Evolutionary conservation across 345 rosid species (phyloP).

Genomic region (Dimocarpus longan): DNA sequence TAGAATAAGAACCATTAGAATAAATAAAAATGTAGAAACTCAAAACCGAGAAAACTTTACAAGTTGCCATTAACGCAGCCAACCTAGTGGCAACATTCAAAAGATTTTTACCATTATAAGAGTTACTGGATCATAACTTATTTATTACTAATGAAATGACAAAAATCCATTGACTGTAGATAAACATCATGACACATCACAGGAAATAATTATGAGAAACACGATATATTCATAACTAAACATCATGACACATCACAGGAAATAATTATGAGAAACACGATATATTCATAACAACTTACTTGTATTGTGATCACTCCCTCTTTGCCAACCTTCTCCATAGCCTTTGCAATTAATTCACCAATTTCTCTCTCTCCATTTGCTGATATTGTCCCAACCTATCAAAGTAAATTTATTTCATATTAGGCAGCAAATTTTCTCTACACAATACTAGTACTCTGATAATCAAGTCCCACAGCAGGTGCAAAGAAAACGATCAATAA

Average conservation of each 20-base stretch:
- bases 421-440: background rate
- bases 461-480: background rate
- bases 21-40: background rate
- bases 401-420: background rate
- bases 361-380: constrained; percentile 98
- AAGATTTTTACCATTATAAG: background rate
- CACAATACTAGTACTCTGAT: background rate
- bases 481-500: background rate
- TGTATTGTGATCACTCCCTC: constrained; percentile 98
- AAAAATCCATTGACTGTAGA: background rate
- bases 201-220: background rate
- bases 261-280: background rate
- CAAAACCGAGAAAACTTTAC: background rate
- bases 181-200: background rate
- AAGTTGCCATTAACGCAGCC: background rate
- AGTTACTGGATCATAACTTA: background rate
- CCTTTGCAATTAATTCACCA: constrained; percentile 97
- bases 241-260: background rate
- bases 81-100: background rate
- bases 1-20: background rate
- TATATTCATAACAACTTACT: constrained; percentile 42
- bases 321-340: constrained; percentile 99
- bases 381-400: constrained; percentile 93
- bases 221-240: background rate
- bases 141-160: background rate